Evolutionary conservation across 306 rosid species (phyloP), one percentile per base, ranked within the genome.

Genomic region (Lathyrus sativus): DNA sequence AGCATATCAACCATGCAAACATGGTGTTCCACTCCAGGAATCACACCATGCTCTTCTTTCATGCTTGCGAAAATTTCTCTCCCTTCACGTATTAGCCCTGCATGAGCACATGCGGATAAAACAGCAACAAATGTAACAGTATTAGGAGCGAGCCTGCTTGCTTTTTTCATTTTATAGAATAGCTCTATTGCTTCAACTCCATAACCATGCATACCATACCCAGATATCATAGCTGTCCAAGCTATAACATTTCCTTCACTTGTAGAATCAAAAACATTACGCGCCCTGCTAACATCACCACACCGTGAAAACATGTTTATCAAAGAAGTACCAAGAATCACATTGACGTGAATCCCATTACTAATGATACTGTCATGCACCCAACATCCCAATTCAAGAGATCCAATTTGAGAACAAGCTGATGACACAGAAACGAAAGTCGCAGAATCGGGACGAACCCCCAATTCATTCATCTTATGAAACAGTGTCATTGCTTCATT

Each of bases 141-240:
- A 71, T 90, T 93, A 65, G 98, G 97, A 42, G 62, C 43, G n/a
- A 83, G 74, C 39, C 90, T 88, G 1, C 11, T 31, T 11, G 46
- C 78, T 76, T 43, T 86, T 76, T 39, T 85, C 96, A 93, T 90
- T 50, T 57, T 57, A 14, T 56, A 15, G 60, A 86, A 93, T 59
- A 90, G 83, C 49, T 86, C 81, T 80, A 82, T 50, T 26, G 96
- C 96, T 65, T 85, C 84, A 75, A 12, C 76, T 7, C 98, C 98
- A 73, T 83, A 66, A 22, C 97, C 98, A 70, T 90, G 88, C 72
- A 77, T 81, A 24, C 95, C 98, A 54, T 88, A 90, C 70, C 93
- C 97, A 4, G 93, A 88, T 59, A 93, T 86, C 92, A 93, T 90
- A 49, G 97, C 89, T 0, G 97, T 93, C 97, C 98, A 93, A 7